A percentile compares a stretch with the other conserved stretches of the same genome.
Conservation (phyloP, 169 alveolate species). For the Plasmodium falciparum region DNA sequence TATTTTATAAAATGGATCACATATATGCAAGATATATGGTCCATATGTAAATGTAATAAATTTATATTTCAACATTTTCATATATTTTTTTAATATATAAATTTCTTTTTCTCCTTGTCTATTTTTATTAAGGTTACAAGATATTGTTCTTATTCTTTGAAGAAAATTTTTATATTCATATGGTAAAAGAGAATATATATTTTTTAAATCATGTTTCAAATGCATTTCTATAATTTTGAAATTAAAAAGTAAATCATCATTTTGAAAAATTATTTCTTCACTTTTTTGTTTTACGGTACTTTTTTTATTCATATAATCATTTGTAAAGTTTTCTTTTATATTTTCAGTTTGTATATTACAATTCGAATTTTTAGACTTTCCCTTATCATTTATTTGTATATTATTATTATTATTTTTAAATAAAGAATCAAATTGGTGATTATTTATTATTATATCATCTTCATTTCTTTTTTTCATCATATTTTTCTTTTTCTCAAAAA, state of each 20-base stretch:
- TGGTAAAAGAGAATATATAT: constrained; percentile 63
- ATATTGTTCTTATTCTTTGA: constrained; percentile 26
- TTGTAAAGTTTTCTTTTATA: neutral
- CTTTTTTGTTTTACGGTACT: constrained; percentile 14
- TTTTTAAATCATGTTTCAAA: constrained; percentile 54
- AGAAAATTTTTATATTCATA: constrained; percentile 62
- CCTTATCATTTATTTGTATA: neutral
- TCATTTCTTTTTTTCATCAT: neutral
- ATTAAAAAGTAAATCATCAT: constrained; percentile 33
- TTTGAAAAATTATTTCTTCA: neutral
- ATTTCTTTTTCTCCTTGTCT: constrained; percentile 74
- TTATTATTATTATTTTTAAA: neutral
- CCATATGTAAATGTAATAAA: constrained; percentile 71
- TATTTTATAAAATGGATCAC: constrained; percentile 72
- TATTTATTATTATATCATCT: neutral
- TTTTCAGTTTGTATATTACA: neutral
- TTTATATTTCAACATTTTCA: constrained; percentile 55
- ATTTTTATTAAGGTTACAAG: constrained; percentile 54
- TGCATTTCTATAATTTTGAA: constrained; percentile 68
- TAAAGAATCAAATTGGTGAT: neutral
- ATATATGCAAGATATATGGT: constrained; percentile 61
- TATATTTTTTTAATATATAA: constrained; percentile 70
- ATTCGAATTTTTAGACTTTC: neutral
- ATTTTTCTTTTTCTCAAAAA: constrained; percentile 10
- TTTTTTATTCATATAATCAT: neutral